A percentile compares a stretch with the other conserved stretches of the same genome.
These are phyloP conservation scores for Fusarium illudens DNA, from an alignment of 2,329 filamentous ascomycete genomes.

Conservation along the genomic window DNA sequence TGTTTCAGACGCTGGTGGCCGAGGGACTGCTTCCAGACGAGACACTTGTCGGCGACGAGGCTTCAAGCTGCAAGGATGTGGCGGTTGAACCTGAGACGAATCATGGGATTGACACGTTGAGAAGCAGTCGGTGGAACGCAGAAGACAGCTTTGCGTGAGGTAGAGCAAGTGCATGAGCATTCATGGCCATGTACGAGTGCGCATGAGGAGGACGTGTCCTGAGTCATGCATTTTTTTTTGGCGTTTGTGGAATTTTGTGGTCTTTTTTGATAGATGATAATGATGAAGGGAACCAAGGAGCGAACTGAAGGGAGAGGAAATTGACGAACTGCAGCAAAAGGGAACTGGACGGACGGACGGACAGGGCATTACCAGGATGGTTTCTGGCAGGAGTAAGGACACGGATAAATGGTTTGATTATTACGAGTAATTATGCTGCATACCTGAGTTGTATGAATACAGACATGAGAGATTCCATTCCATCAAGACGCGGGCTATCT, in stretches of 20 bases:
- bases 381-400: slow-evolving; percentile 22
- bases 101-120: slow-evolving; percentile 30
- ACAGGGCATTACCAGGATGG: slow-evolving; percentile 24
- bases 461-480: slow-evolving; percentile 11
- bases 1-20: slow-evolving; percentile 62
- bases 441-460: slow-evolving; percentile 37
- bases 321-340: slow-evolving; percentile 12
- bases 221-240: slow-evolving; percentile 35
- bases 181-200: slow-evolving; percentile 11
- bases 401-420: slow-evolving; percentile 22
- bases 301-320: slow-evolving; percentile 9
- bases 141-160: slow-evolving; percentile 56
- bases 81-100: slow-evolving; percentile 14
- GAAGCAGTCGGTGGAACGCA: slow-evolving; percentile 50
- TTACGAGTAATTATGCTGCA: slow-evolving; percentile 32
- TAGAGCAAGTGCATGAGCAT: slow-evolving; percentile 23
- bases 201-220: slow-evolving; percentile 9
- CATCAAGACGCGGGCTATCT: neutral
- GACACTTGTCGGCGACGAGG: slow-evolving; percentile 39
- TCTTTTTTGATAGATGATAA: slow-evolving; percentile 9
- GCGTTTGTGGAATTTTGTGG: slow-evolving; percentile 38
- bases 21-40: slow-evolving; percentile 58
- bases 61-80: slow-evolving; percentile 28
- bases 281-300: slow-evolving; percentile 19
- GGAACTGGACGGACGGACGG: slow-evolving; percentile 17